phyloP scores from a whole-genome alignment of 139 green algal species.

The Chlamydomonas incerta region DNA sequence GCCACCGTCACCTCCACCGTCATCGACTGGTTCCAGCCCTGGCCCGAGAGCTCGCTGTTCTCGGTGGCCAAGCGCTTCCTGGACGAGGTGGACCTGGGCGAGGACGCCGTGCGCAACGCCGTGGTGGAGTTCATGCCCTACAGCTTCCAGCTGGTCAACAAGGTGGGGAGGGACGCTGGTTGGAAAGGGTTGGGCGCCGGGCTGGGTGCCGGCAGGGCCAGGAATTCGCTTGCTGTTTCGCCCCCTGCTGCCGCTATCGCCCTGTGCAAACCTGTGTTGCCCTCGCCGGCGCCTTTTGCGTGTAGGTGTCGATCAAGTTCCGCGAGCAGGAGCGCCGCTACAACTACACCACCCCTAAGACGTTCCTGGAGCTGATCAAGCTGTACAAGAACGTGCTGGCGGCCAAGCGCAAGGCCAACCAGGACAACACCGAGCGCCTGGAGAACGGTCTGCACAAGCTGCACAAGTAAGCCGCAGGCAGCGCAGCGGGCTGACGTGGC shows the following conservation, averaged over 20 bases:
- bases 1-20: conserved; percentile 90
- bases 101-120: conserved; percentile 70
- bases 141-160: conserved; percentile 85
- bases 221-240: not conserved
- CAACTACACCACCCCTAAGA: conserved; percentile 94
- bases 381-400: conserved; percentile 89
- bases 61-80: conserved; percentile 89
- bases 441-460: conserved; percentile 90
- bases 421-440: conserved; percentile 73
- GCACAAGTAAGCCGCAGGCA: conserved; percentile 64
- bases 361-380: conserved; percentile 92
- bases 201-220: no score
- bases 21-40: conserved; percentile 92
- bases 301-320: conserved; percentile 68
- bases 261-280: no score
- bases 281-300: not conserved
- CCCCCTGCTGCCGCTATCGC: no score
- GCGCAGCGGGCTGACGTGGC: no score
- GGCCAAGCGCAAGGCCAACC: conserved; percentile 69
- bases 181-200: not conserved
- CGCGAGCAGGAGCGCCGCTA: conserved; percentile 80
- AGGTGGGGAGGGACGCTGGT: conserved; percentile 25
- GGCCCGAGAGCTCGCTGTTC: conserved; percentile 86
- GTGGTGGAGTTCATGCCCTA: conserved; percentile 92
- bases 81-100: conserved; percentile 78